Conservation (phyloP, 228 moss, liverwort and hornwort species). For the Sphagnum fallax region DNA sequence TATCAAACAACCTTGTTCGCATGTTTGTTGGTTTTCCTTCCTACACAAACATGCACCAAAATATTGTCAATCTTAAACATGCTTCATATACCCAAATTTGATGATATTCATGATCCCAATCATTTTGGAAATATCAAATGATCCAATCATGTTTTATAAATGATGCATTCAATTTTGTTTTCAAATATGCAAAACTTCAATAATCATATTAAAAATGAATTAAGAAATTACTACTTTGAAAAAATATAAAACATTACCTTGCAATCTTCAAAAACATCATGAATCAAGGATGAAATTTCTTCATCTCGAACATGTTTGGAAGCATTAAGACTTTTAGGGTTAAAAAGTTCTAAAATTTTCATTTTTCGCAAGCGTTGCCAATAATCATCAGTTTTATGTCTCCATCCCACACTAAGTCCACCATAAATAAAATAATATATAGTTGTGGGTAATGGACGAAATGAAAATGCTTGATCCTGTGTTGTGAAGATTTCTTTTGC, state of each 20-base stretch:
- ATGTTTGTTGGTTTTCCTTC: conserved; percentile 1
- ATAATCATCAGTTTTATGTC: conserved; percentile 17
- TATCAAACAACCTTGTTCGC: conserved; percentile 3
- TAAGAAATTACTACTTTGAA: neutral
- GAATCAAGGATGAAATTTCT: conserved; percentile 11
- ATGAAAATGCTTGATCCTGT: conserved; percentile 26
- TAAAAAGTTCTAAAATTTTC: conserved; percentile 23
- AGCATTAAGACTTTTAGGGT: conserved; percentile 10
- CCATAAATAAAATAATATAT: conserved; percentile 12
- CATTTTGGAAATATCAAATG: neutral
- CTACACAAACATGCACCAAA: neutral
- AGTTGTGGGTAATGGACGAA: conserved; percentile 12
- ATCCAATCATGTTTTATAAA: neutral
- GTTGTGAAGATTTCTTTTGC: conserved; percentile 13
- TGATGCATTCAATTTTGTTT: neutral
- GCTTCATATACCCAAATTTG: neutral
- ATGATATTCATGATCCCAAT: neutral
- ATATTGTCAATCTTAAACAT: neutral
- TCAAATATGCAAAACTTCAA: neutral
- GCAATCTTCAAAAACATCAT: neutral
- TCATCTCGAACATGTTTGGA: conserved; percentile 3
- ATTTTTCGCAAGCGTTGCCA: conserved; percentile 34
- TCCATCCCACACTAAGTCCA: conserved; percentile 27
- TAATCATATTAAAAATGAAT: no score
- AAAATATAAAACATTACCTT: neutral